Evolutionary conservation across 2,329 filamentous ascomycete genomes (phyloP).

Genomic region (Periconia sp.): DNA sequence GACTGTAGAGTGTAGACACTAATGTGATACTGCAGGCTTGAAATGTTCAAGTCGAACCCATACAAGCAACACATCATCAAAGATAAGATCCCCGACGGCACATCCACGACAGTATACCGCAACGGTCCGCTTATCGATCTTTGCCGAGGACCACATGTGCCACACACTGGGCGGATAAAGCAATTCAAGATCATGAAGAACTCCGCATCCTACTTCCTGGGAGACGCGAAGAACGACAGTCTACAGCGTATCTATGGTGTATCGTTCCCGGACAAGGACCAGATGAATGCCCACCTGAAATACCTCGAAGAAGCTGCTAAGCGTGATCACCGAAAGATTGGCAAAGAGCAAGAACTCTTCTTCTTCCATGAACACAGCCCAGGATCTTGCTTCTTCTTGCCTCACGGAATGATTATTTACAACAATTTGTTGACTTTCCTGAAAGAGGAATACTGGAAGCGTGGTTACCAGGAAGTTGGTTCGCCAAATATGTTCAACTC

Average conservation of each 20-base stretch:
- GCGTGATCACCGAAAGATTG: constrained; percentile 91
- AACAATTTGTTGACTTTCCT: constrained; percentile 83
- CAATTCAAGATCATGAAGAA: constrained; percentile 92
- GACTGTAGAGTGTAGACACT: not conserved
- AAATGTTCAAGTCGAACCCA: constrained; percentile 98
- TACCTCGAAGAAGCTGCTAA: constrained; percentile 98
- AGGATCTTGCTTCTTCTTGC: constrained; percentile 88
- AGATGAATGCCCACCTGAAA: constrained; percentile 88
- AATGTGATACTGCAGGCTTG: constrained; percentile 51
- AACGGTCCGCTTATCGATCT: constrained; percentile 94
- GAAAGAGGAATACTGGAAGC: constrained; percentile 85
- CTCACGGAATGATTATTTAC: constrained; percentile 90
- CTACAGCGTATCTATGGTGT: constrained; percentile 96
- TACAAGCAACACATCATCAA: constrained; percentile 99
- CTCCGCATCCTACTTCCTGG: constrained; percentile 86
- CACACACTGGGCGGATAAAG: constrained; percentile 91
- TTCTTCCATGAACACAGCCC: constrained; percentile 96
- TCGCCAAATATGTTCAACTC: constrained; percentile 97
- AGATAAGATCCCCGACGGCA: constrained; percentile 85
- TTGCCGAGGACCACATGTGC: constrained; percentile 92
- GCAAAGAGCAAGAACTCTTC: constrained; percentile 94
- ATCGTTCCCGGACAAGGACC: constrained; percentile 95
- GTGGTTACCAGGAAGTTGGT: constrained; percentile 92
- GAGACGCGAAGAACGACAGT: constrained; percentile 90
- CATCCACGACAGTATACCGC: constrained; percentile 90